phyloP scores from a whole-genome alignment of 345 rosid species.

The Raphanus raphanistrum region DNA sequence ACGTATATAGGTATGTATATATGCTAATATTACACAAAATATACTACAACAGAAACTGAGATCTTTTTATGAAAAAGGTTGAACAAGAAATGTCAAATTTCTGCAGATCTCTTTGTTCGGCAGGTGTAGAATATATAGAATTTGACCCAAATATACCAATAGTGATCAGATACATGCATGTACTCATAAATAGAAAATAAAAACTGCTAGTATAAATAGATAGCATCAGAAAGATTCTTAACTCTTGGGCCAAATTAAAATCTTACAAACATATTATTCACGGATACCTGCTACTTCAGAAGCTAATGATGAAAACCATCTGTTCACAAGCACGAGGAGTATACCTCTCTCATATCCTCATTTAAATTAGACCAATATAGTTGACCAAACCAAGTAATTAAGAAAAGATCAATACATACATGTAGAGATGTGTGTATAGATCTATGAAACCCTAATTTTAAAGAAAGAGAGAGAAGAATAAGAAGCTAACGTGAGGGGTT shows the following conservation, averaged over 20 bases:
- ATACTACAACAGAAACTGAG: neutral
- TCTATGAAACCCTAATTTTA: slow-evolving; percentile 29
- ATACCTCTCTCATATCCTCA: slow-evolving; percentile 15
- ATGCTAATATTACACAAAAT: neutral
- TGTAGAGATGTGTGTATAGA: slow-evolving; percentile 22
- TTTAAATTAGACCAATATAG: slow-evolving; percentile 18
- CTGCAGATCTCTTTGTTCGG: neutral
- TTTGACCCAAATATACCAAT: slow-evolving; percentile 15
- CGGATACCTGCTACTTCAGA: slow-evolving; percentile 24
- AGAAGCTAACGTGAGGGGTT: slow-evolving; percentile 35
- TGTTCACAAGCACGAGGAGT: slow-evolving; percentile 37
- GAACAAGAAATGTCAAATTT: slow-evolving; percentile 17
- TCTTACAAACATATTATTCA: slow-evolving; percentile 7
- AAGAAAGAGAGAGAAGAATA: slow-evolving; percentile 15
- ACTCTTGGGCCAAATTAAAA: slow-evolving; percentile 29
- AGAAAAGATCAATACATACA: slow-evolving; percentile 4
- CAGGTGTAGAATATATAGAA: neutral
- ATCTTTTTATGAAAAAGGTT: neutral
- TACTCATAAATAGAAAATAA: slow-evolving; percentile 1
- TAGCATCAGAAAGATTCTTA: slow-evolving; percentile 22
- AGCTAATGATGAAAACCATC: slow-evolving; percentile 39
- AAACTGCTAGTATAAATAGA: neutral
- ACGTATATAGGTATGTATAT: neutral
- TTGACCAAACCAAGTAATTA: neutral
- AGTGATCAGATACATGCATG: slow-evolving; percentile 10